Evolutionary conservation across 495 filamentous ascomycete genomes (phyloP).

Genomic region (Xylaria nigripes): DNA sequence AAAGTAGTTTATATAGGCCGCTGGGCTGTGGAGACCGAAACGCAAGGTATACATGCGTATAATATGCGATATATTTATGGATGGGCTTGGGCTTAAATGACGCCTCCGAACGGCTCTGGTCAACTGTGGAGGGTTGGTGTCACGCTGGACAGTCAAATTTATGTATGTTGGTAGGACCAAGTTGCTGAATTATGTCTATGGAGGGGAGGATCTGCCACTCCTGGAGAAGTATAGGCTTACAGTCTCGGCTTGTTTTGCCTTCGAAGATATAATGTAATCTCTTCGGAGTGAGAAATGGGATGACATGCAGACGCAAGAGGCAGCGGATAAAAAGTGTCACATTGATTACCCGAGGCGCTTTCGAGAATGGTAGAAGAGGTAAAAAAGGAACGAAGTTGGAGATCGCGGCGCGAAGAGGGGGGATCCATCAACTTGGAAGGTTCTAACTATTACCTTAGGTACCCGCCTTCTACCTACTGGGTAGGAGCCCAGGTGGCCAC

Average conservation of each 20-base stretch:
- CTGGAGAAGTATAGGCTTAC: too few species aligned
- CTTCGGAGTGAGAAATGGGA: background rate
- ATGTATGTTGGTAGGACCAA: background rate
- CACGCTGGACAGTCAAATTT: background rate
- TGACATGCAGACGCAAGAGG: background rate
- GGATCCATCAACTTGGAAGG: background rate
- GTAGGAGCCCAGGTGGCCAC: too few species aligned
- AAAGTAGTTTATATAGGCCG: background rate
- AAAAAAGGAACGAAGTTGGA: background rate
- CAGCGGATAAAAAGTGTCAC: background rate
- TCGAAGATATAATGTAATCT: background rate
- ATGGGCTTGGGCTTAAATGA: background rate
- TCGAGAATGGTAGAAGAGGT: background rate
- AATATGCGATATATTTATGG: background rate
- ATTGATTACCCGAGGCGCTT: too few species aligned
- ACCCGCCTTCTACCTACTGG: too few species aligned
- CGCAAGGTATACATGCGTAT: background rate
- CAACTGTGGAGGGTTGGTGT: background rate
- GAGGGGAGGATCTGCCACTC: background rate
- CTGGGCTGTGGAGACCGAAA: slow-evolving; percentile 6
- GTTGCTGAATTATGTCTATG: background rate
- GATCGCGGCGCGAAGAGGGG: background rate
- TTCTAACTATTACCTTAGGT: too few species aligned
- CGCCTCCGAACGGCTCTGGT: background rate
- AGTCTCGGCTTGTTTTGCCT: too few species aligned